A percentile compares a stretch with the other conserved stretches of the same genome.
Evolutionary conservation across 1,139 yeast genomes (phyloP).

Genomic region (Spencermartinsiella ligniputridi): DNA sequence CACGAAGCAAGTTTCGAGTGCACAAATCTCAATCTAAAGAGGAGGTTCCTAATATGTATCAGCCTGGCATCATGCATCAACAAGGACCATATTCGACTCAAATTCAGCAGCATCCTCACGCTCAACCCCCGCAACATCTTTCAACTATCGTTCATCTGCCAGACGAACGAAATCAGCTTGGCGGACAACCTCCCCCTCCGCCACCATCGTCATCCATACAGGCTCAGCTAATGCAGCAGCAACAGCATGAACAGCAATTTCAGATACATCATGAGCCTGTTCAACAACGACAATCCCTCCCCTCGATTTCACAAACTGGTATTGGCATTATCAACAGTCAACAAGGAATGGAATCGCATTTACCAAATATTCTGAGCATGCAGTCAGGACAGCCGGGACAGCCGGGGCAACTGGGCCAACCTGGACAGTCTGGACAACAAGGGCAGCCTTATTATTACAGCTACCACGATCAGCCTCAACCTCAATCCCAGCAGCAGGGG

Average conservation of each 20-base stretch:
- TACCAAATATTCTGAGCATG: neutral
- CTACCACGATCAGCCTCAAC: slow-evolving; percentile 3
- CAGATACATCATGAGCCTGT: slow-evolving; percentile 6
- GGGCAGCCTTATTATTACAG: neutral
- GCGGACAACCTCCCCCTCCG: slow-evolving; percentile 7
- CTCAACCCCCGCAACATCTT: neutral
- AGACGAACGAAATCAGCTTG: neutral
- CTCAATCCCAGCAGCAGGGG: slow-evolving; percentile 5
- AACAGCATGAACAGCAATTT: slow-evolving; percentile 7
- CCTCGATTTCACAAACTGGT: neutral
- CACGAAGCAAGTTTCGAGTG: neutral
- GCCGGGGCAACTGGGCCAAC: no score
- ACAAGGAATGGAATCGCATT: neutral
- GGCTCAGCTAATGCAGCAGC: slow-evolving; percentile 7
- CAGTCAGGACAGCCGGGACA: neutral
- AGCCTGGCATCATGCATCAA: neutral
- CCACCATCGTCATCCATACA: slow-evolving; percentile 3
- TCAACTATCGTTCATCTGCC: neutral
- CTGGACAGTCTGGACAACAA: no score
- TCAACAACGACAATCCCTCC: neutral
- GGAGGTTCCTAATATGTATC: neutral
- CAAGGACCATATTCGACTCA: neutral
- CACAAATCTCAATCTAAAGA: neutral
- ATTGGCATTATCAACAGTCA: neutral
- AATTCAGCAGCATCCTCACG: neutral